phyloP scores from a whole-genome alignment of 139 green algal genomes.

The Tetraselmis striata region DNA sequence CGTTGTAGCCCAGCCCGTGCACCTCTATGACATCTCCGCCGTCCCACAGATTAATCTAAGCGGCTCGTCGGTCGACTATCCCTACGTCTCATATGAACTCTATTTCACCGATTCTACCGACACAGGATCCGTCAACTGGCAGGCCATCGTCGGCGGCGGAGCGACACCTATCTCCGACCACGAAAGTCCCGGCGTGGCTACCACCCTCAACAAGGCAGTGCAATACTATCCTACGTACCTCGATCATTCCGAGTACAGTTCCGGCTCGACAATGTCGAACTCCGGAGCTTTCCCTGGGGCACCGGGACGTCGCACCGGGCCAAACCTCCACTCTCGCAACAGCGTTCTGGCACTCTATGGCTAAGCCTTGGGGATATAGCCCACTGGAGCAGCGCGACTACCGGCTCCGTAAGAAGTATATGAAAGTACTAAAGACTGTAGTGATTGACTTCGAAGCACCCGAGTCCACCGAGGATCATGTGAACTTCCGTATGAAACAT shows the following conservation, averaged over 20 bases:
- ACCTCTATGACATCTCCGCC: background rate
- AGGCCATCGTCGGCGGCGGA: background rate
- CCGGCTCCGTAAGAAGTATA: background rate
- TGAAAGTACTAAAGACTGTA: background rate
- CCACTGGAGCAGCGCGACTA: background rate
- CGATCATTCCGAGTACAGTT: background rate
- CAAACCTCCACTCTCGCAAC: background rate
- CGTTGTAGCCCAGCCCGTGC: background rate
- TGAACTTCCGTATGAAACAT: background rate
- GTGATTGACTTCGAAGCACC: background rate
- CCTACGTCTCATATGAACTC: background rate
- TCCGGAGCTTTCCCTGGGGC: background rate
- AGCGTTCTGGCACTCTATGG: background rate
- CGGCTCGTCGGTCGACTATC: background rate
- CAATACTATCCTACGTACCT: background rate
- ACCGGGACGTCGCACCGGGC: background rate
- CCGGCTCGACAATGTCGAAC: background rate
- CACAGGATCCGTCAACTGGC: background rate
- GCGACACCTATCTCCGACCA: background rate
- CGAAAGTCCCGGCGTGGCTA: background rate
- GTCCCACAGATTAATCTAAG: background rate
- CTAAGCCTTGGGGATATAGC: background rate
- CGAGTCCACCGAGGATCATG: background rate
- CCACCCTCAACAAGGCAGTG: background rate
- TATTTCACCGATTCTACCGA: background rate